phyloP scores from a whole-genome alignment of 768 basidiomycete species.

The Paxillus rubicundulus region DNA sequence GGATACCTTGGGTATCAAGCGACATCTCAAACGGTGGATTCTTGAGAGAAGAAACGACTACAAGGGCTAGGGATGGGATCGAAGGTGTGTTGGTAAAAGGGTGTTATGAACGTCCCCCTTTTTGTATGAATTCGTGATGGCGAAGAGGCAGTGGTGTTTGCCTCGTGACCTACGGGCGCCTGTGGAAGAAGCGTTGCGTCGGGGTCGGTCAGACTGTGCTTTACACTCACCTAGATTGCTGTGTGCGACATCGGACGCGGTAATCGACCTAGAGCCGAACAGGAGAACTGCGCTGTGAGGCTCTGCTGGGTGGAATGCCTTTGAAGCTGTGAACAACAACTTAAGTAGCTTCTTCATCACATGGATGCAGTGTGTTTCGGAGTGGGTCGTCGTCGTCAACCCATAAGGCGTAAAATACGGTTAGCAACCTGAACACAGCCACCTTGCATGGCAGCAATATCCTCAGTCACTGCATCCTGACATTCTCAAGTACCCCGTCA shows the following conservation, averaged over 20 bases:
- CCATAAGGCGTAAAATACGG: too few relatives aligned
- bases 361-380: not conserved
- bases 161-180: not conserved
- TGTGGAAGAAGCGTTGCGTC: not conserved
- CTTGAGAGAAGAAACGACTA: not conserved
- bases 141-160: constrained; percentile 19
- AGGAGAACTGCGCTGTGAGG: not conserved
- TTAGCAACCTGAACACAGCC: not conserved
- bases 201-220: not conserved
- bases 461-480: not conserved
- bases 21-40: constrained; percentile 24
- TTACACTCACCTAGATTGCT: not conserved
- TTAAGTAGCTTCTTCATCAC: too few relatives aligned
- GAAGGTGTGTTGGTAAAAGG: constrained; percentile 1
- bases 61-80: not conserved
- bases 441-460: not conserved
- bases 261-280: too few relatives aligned
- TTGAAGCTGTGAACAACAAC: not conserved
- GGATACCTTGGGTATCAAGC: constrained; percentile 44
- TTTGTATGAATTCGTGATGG: constrained; percentile 16
- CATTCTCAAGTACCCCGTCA: not conserved
- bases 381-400: too few relatives aligned
- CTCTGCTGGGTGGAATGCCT: too few relatives aligned
- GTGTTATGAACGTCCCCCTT: constrained; percentile 3
- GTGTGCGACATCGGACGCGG: not conserved